Percentiles rank a stretch among this genome's conserved stretches.
Evolutionary conservation across 805 yeast genomes (phyloP).

Genomic region (Saccharomycopsis schoenii): DNA sequence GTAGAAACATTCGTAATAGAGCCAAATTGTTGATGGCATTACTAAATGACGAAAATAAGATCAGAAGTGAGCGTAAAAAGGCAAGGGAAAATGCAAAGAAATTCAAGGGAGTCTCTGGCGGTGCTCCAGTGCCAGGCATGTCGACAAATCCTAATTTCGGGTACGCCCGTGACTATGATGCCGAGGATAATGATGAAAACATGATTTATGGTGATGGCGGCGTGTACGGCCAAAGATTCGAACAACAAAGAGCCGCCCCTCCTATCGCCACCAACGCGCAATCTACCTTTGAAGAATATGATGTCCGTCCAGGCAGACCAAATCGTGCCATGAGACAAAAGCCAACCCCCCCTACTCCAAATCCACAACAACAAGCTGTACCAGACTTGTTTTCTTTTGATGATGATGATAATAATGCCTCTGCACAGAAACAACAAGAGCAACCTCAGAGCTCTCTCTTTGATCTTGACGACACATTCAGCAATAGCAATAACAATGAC

Average conservation of each 20-base stretch:
- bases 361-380: slow-evolving; percentile 3
- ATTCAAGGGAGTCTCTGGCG: slow-evolving; percentile 17
- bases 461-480: neutral
- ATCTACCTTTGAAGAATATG: slow-evolving; percentile 52
- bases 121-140: slow-evolving; percentile 13
- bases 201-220: slow-evolving; percentile 62
- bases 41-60: slow-evolving; percentile 33
- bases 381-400: slow-evolving; percentile 42
- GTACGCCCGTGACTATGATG: slow-evolving; percentile 2
- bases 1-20: slow-evolving; percentile 87
- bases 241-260: slow-evolving; percentile 41
- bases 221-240: slow-evolving; percentile 56
- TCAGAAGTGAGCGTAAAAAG: slow-evolving; percentile 17
- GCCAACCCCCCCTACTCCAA: neutral
- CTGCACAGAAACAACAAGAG: slow-evolving; percentile 20
- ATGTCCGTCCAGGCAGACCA: slow-evolving; percentile 25
- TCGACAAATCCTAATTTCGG: slow-evolving; percentile 10
- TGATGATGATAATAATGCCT: slow-evolving; percentile 19
- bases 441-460: slow-evolving; percentile 6
- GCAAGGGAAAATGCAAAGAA: slow-evolving; percentile 19
- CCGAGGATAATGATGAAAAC: neutral
- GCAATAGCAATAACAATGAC: slow-evolving; percentile 15
- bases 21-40: slow-evolving; percentile 66
- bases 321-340: slow-evolving; percentile 6
- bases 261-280: slow-evolving; percentile 20